phyloP scores from a whole-genome alignment of 2,329 filamentous ascomycete genomes.

The Stachybotrys echinatus region DNA sequence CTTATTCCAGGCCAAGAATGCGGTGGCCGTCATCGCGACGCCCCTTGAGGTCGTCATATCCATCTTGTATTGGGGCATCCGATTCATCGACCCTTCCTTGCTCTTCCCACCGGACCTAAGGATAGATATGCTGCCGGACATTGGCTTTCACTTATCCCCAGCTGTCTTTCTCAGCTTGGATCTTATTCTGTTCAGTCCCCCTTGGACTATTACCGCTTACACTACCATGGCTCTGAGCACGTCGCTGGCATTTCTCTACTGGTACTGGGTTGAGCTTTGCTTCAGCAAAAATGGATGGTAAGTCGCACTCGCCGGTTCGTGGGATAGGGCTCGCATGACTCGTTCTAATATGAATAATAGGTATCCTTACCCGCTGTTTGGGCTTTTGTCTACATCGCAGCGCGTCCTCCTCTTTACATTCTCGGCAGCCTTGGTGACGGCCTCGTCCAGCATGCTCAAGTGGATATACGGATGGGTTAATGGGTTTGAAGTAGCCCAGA shows the following conservation, averaged over 20 bases:
- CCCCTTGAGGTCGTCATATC: conserved; percentile 68
- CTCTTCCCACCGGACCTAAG: conserved; percentile 50
- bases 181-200: conserved; percentile 63
- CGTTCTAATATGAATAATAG: conserved; percentile 29
- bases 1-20: conserved; percentile 65
- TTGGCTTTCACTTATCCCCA: conserved; percentile 63
- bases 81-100: conserved; percentile 47
- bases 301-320: conserved; percentile 20
- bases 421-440: conserved; percentile 67
- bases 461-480: conserved; percentile 65
- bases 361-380: conserved; percentile 87
- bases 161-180: conserved; percentile 60
- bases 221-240: conserved; percentile 54
- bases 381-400: conserved; percentile 57
- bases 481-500: conserved; percentile 37
- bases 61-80: conserved; percentile 68
- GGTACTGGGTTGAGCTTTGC: conserved; percentile 73
- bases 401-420: conserved; percentile 63
- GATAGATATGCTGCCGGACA: conserved; percentile 51
- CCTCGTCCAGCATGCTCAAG: conserved; percentile 63
- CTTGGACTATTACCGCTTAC: conserved; percentile 62
- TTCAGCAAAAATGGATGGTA: conserved; percentile 61
- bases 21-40: conserved; percentile 57
- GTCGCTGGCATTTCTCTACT: conserved; percentile 60
- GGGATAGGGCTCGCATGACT: too few species aligned